These are phyloP conservation scores for Taiwanofungus camphoratus DNA, from an alignment of 1,284 basidiomycete genomes.

Conservation along the genomic window DNA sequence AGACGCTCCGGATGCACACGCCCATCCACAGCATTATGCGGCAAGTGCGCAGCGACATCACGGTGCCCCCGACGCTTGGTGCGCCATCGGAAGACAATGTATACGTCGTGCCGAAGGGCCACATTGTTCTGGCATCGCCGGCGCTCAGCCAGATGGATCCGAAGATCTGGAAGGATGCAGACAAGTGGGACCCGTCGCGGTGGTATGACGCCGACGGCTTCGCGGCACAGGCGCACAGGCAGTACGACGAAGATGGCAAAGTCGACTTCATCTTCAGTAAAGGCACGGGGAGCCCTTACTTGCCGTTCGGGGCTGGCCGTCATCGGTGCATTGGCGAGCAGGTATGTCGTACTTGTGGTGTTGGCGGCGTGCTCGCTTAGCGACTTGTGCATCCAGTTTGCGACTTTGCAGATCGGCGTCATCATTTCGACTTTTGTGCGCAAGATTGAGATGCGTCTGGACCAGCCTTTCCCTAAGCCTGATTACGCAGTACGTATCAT, in stretches of 20 bases:
- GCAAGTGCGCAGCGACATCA: slow-evolving; percentile 80
- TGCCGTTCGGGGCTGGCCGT: slow-evolving; percentile 94
- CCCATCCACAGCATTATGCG: slow-evolving; percentile 93
- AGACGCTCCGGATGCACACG: slow-evolving; percentile 89
- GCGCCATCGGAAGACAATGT: slow-evolving; percentile 67
- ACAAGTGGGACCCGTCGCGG: slow-evolving; percentile 74
- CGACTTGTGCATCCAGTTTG: slow-evolving; percentile 56
- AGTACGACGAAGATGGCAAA: slow-evolving; percentile 81
- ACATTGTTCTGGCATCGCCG: slow-evolving; percentile 89
- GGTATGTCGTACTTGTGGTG: slow-evolving; percentile 34
- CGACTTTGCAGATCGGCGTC: slow-evolving; percentile 89
- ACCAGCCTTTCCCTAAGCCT: slow-evolving; percentile 65
- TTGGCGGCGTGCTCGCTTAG: neutral
- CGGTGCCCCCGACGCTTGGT: slow-evolving; percentile 77
- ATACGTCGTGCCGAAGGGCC: slow-evolving; percentile 88
- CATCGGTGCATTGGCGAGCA: slow-evolving; percentile 96
- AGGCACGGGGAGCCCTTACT: slow-evolving; percentile 87
- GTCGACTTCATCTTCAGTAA: slow-evolving; percentile 96
- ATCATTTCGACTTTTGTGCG: slow-evolving; percentile 81
- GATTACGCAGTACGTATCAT: slow-evolving; percentile 78
- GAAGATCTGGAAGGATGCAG: slow-evolving; percentile 71
- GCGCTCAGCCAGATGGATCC: slow-evolving; percentile 89
- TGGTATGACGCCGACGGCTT: slow-evolving; percentile 82
- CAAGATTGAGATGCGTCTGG: slow-evolving; percentile 69
- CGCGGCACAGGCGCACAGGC: slow-evolving; percentile 70